Conservation (phyloP, 106 monocot genomes). For the Dioscorea alata region DNA sequence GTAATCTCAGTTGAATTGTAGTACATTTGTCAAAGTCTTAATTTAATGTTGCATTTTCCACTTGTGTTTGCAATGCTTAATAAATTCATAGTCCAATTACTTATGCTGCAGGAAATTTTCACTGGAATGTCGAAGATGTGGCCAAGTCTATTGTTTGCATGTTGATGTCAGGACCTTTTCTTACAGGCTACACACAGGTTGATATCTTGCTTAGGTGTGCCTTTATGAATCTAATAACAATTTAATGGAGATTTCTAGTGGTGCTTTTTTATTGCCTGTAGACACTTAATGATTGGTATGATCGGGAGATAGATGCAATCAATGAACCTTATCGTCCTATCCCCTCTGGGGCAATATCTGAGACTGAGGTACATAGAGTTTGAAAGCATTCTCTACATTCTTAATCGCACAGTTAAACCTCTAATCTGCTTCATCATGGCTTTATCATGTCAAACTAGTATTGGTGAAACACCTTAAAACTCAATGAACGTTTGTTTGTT, state of each 20-base stretch:
- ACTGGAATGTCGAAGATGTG: slow-evolving; percentile 89
- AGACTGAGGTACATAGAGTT: slow-evolving; percentile 50
- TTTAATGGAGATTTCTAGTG: background rate
- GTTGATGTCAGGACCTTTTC: slow-evolving; percentile 88
- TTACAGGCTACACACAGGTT: slow-evolving; percentile 89
- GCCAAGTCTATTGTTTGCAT: slow-evolving; percentile 87
- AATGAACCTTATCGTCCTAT: slow-evolving; percentile 96
- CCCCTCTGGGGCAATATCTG: slow-evolving; percentile 95
- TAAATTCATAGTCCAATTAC: background rate
- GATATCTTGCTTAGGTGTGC: background rate
- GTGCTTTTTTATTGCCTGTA: slow-evolving; percentile 13
- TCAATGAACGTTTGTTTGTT: too few species aligned
- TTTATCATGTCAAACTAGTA: too few species aligned
- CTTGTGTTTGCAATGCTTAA: background rate
- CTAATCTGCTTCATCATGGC: too few species aligned
- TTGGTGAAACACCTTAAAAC: too few species aligned
- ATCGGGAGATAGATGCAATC: slow-evolving; percentile 84
- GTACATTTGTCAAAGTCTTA: too few species aligned
- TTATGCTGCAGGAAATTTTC: slow-evolving; percentile 73
- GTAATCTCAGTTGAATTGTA: too few species aligned
- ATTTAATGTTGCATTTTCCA: too few species aligned
- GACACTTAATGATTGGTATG: slow-evolving; percentile 96
- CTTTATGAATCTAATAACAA: background rate
- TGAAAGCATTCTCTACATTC: background rate
- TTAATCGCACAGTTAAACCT: too few species aligned